These are phyloP conservation scores for Lasiosphaeria ovina DNA, from an alignment of 495 filamentous ascomycete species.

Conservation along the genomic window DNA sequence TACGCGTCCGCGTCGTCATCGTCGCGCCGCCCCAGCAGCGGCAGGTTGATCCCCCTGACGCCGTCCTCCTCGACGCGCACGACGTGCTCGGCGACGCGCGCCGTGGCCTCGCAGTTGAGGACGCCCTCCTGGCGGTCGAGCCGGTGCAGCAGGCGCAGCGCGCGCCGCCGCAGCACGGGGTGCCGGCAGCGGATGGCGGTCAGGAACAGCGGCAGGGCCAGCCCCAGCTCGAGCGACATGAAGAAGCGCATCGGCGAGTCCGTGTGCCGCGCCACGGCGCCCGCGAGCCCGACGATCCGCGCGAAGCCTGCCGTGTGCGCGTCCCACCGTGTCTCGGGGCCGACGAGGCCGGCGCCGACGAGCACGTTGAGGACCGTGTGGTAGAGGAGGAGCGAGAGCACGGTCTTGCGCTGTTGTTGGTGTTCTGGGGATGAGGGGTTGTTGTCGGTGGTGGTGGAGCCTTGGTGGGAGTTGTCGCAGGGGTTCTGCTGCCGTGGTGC, in stretches of 20 bases:
- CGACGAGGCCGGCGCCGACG: slow-evolving; percentile 2
- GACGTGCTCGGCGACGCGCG: slow-evolving; percentile 13
- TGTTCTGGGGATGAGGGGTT: background rate
- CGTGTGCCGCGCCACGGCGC: slow-evolving; percentile 6
- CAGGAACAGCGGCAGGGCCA: slow-evolving; percentile 20
- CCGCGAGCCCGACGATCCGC: slow-evolving; percentile 10
- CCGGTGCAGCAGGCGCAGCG: slow-evolving; percentile 14
- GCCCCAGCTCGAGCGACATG: slow-evolving; percentile 24
- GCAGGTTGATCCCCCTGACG: no score
- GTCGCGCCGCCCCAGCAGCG: no score
- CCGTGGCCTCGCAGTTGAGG: slow-evolving; percentile 16
- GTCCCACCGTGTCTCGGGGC: slow-evolving; percentile 20
- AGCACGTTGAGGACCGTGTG: slow-evolving; percentile 3
- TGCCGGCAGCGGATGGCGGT: slow-evolving; percentile 19
- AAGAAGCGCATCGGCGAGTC: slow-evolving; percentile 16
- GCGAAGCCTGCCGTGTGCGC: slow-evolving; percentile 6
- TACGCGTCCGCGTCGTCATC: no score
- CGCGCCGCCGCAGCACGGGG: slow-evolving; percentile 16
- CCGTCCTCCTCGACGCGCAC: slow-evolving; percentile 20
- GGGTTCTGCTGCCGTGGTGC: no score
- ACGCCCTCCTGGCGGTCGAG: slow-evolving; percentile 25
- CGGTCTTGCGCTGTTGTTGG: background rate
- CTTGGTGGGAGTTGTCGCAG: no score
- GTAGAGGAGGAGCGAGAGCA: slow-evolving; percentile 18
- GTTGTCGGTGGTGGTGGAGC: no score